A percentile compares a stretch with the other conserved stretches of the same genome.
Conservation (phyloP, 108 stramenopile genomes). For the Nitzschia palea region DNA sequence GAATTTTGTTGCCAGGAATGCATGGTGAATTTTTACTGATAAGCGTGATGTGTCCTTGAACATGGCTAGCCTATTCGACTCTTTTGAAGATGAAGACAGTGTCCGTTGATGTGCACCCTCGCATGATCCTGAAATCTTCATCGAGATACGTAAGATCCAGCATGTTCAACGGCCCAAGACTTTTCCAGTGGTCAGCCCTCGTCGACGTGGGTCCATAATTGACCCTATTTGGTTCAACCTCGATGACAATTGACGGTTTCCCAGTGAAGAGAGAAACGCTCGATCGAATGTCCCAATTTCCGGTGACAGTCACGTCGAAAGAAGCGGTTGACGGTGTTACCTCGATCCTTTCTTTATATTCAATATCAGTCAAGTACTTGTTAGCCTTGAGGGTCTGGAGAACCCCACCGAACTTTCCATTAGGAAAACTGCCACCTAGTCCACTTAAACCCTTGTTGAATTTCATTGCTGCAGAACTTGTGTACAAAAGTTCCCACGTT, state of each 20-base stretch:
- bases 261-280: constrained; percentile 75
- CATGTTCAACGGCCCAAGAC: constrained; percentile 73
- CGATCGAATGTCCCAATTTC: constrained; percentile 74
- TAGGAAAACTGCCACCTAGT: constrained; percentile 75
- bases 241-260: constrained; percentile 57
- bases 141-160: constrained; percentile 78
- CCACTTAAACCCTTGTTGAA: constrained; percentile 85
- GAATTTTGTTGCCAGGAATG: constrained; percentile 24
- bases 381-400: constrained; percentile 53
- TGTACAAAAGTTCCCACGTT: constrained; percentile 75
- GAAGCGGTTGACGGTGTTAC: constrained; percentile 57
- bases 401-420: constrained; percentile 71
- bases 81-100: constrained; percentile 74
- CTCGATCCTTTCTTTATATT: constrained; percentile 75
- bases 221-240: constrained; percentile 71
- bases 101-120: constrained; percentile 81
- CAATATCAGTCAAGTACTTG: constrained; percentile 61
- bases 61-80: not conserved
- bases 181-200: constrained; percentile 87
- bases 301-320: constrained; percentile 72
- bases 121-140: constrained; percentile 79
- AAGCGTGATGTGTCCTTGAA: not conserved
- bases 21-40: constrained; percentile 6
- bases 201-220: constrained; percentile 71
- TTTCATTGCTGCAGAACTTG: constrained; percentile 81